Conservation (phyloP, 306 rosid species). For the Trichosanthes cucumerina region DNA sequence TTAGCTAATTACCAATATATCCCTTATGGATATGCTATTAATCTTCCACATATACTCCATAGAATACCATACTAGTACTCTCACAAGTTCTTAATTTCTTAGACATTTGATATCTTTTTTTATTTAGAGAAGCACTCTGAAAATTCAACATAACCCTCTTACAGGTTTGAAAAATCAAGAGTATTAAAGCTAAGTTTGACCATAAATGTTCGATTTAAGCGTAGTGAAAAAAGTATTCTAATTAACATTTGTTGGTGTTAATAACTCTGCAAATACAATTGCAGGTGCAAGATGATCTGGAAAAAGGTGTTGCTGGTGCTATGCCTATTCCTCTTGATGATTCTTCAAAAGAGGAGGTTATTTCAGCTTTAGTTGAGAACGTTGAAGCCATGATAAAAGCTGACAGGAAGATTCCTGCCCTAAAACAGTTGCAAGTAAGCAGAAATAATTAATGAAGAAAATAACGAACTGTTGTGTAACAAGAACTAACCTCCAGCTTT, state of each 20-base stretch:
- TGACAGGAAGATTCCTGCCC: slow-evolving; percentile 81
- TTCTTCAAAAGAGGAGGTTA: slow-evolving; percentile 65
- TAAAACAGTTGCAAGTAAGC: slow-evolving; percentile 86
- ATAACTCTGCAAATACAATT: neutral
- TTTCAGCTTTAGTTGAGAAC: slow-evolving; percentile 73
- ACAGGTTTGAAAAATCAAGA: neutral
- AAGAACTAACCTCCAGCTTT: slow-evolving; percentile 19
- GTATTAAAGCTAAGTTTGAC: neutral
- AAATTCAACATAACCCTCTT: neutral
- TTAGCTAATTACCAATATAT: too few relatives aligned
- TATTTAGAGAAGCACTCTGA: neutral
- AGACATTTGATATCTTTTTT: neutral
- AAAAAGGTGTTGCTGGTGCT: slow-evolving; percentile 61
- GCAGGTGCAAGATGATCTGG: slow-evolving; percentile 80
- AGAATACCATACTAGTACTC: too few relatives aligned
- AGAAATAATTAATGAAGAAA: neutral
- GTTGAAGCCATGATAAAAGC: slow-evolving; percentile 92
- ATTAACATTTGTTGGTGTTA: neutral
- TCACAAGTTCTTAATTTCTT: neutral
- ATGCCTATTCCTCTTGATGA: slow-evolving; percentile 70
- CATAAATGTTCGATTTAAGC: neutral
- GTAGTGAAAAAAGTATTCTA: neutral
- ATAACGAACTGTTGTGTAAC: neutral
- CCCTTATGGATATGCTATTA: too few relatives aligned
- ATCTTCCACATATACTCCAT: too few relatives aligned